Base-by-base conservation (phyloP, 257 asterid genomes). In the Osmanthus fragrans region DNA sequence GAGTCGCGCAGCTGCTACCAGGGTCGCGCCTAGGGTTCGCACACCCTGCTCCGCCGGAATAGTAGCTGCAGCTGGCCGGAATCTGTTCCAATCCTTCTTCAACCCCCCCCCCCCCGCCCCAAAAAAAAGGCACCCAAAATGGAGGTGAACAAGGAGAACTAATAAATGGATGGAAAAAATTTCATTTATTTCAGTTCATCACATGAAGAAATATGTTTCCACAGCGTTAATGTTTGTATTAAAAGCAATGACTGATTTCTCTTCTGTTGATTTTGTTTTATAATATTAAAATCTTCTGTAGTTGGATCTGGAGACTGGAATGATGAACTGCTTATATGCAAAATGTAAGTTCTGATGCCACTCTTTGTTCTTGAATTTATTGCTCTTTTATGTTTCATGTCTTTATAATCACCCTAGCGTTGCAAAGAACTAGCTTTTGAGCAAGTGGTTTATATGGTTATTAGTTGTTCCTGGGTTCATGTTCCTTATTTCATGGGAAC, bases 301-400 rank as follows among this genome's bases (percentile, higher is more conserved):
- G 99, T 86, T 95, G 91, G 97, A 93, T 84, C 79, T 96, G 89
- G 94, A 88, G 97, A 96, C 92, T 78, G 99, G 89, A 40, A 95
- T 95, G 99, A 89, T 96, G 98, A 97, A 96, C 79, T 96, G 99
- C 91, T 89, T 96, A 74, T 93, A 91, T 79, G 99, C 99, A 11
- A 96, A 93, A 85, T 96, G 99, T 96, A 85, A 89, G 97, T 89
- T 80, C 42, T 49, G 49, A 12, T 8, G 25, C 34, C 18, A 42
- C 34, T 75, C 15, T 64, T 79, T 32, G 33, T 54, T 23, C 1
- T 18, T 25, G 63, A 63, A 40, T 45, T 51, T 23, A n/a, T 60
- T 75, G 21, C 72, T 80, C 70, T 39, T 56, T 68, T 47, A 45
- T 45, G 54, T 3, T 29, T 56, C 34, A 40, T 70, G 49, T 34